Percentiles rank a stretch among this genome's conserved stretches.
Conservation (phyloP, 2,329 filamentous ascomycete species). For the Aspergillus candidus region DNA sequence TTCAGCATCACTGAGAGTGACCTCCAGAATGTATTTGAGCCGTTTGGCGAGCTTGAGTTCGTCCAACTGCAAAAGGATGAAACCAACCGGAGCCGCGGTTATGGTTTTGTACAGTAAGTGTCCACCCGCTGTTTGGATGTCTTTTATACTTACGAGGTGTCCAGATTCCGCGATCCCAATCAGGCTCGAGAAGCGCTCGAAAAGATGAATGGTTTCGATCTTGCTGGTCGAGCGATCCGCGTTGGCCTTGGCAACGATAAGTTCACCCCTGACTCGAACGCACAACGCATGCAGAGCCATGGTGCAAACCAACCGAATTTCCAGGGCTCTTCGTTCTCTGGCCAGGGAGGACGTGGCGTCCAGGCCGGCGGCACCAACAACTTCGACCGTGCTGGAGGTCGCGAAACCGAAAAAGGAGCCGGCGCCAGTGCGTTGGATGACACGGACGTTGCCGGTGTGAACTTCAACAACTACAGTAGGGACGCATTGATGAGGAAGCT, state of each 20-base stretch:
- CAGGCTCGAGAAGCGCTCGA: conserved; percentile 92
- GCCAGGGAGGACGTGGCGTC: conserved; percentile 77
- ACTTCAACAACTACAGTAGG: conserved; percentile 99
- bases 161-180: conserved; percentile 78
- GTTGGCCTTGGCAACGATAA: conserved; percentile 99
- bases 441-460: conserved; percentile 94
- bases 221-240: conserved; percentile 93
- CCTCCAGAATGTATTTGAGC: conserved; percentile 91
- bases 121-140: neutral
- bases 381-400: conserved; percentile 84
- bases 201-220: conserved; percentile 99
- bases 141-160: conserved; percentile 22
- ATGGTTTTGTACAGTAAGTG: conserved; percentile 96
- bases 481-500: conserved; percentile 98
- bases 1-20: conserved; percentile 98
- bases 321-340: conserved; percentile 87
- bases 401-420: conserved; percentile 80
- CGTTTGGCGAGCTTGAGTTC: conserved; percentile 95
- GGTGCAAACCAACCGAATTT: conserved; percentile 60
- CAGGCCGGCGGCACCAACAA: conserved; percentile 67
- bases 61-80: conserved; percentile 97
- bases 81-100: conserved; percentile 80
- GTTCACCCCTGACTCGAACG: conserved; percentile 95
- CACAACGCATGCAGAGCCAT: conserved; percentile 84
- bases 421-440: conserved; percentile 94